These are phyloP conservation scores for Eremochloa ophiuroides DNA, from an alignment of 176 grass and related monocot genomes.

Conservation along the genomic window DNA sequence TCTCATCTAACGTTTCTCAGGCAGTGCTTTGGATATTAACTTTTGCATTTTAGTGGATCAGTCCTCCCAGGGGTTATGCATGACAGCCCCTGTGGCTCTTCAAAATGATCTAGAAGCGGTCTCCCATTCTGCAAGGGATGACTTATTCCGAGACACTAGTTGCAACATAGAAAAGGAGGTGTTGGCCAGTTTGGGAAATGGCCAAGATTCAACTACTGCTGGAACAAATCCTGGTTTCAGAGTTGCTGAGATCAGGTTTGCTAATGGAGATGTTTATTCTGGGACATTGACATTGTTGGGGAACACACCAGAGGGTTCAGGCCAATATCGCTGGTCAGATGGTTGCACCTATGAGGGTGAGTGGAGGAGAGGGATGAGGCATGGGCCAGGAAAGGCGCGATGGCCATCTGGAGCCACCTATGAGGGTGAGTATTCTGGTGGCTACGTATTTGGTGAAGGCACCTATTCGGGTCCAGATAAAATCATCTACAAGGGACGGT, in stretches of 20 bases:
- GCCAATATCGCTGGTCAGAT: constrained; percentile 72
- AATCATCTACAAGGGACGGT: constrained; percentile 72
- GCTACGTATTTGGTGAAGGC: constrained; percentile 79
- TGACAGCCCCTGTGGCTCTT: constrained; percentile 73
- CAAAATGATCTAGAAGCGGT: constrained; percentile 45
- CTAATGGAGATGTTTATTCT: constrained; percentile 63
- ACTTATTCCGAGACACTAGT: constrained; percentile 42
- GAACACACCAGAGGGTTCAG: constrained; percentile 75
- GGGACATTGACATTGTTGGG: constrained; percentile 67
- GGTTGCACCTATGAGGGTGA: constrained; percentile 76
- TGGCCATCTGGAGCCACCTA: constrained; percentile 68
- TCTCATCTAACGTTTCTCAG: constrained; percentile 28
- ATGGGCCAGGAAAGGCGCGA: constrained; percentile 66
- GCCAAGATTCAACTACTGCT: constrained; percentile 45
- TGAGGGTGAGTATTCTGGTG: constrained; percentile 77
- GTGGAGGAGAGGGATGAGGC: constrained; percentile 85
- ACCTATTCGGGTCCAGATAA: constrained; percentile 51
- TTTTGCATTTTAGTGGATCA: neutral
- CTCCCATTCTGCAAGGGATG: constrained; percentile 46
- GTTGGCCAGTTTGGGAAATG: constrained; percentile 30
- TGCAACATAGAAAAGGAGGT: constrained; percentile 54
- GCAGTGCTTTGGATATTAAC: neutral
- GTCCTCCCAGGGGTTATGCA: constrained; percentile 40
- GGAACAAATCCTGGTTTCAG: constrained; percentile 44
- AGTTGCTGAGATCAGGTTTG: constrained; percentile 53